A percentile compares a stretch with the other conserved stretches of the same genome.
Evolutionary conservation across 495 filamentous ascomycete species (phyloP).

Genomic region (Parathielavia hyrcaniae): DNA sequence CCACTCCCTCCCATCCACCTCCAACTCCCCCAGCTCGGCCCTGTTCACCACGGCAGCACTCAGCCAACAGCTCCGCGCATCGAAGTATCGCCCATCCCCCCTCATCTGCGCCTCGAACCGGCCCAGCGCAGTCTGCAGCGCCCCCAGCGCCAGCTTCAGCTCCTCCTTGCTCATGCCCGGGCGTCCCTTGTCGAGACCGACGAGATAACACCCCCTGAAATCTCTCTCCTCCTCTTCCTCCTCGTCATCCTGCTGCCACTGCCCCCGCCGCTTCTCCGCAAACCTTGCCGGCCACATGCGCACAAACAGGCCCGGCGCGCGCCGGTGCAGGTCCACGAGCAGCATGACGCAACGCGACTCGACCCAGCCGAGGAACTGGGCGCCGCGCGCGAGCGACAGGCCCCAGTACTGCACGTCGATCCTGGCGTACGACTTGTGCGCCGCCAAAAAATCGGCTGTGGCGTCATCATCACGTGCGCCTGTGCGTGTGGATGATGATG

Average conservation of each 20-base stretch:
- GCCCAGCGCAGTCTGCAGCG: conserved; percentile 36
- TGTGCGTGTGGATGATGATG: background rate
- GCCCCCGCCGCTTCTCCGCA: conserved; percentile 18
- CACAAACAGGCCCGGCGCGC: conserved; percentile 40
- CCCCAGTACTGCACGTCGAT: conserved; percentile 55
- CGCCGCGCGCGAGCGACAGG: conserved; percentile 39
- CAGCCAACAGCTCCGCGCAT: conserved; percentile 44
- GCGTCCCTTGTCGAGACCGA: conserved; percentile 44
- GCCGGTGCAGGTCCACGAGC: conserved; percentile 47
- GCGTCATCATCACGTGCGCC: too few species aligned
- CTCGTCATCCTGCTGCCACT: conserved; percentile 2
- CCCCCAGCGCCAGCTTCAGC: conserved; percentile 27
- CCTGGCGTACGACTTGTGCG: conserved; percentile 45
- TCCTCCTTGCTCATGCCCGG: conserved; percentile 29
- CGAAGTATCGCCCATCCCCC: conserved; percentile 44
- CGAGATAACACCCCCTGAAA: conserved; percentile 51
- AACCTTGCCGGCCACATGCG: conserved; percentile 56
- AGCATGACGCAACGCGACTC: conserved; percentile 47
- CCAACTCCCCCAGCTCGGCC: conserved; percentile 34
- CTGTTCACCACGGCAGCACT: conserved; percentile 37
- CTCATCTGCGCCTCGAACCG: conserved; percentile 46
- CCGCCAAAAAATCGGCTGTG: conserved; percentile 40
- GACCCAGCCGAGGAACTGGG: conserved; percentile 47
- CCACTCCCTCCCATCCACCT: conserved; percentile 47
- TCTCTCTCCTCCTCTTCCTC: conserved; percentile 26